These are phyloP conservation scores for Excoecaria cochinchinensis DNA, from an alignment of 345 rosid genomes.

Conservation along the genomic window DNA sequence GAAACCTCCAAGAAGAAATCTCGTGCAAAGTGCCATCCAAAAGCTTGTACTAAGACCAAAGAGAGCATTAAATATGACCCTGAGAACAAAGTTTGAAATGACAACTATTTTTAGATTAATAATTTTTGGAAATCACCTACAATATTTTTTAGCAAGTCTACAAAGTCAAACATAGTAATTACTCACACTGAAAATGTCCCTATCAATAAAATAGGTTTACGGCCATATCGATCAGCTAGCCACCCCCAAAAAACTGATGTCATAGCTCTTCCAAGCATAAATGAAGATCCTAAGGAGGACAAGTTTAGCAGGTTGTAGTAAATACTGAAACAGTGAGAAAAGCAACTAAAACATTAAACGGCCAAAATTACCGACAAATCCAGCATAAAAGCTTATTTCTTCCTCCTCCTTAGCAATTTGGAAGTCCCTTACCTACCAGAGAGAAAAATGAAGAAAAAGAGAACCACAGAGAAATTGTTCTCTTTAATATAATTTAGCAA, in stretches of 20 bases:
- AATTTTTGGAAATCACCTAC: neutral
- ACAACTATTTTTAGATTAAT: neutral
- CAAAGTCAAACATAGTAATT: neutral
- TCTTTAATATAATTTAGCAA: too few species aligned
- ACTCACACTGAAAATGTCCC: conserved; percentile 25
- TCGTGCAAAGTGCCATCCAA: conserved; percentile 22
- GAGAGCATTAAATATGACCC: conserved; percentile 21
- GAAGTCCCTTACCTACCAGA: conserved; percentile 22
- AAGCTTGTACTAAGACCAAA: conserved; percentile 29
- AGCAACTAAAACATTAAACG: neutral
- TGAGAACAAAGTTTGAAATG: neutral
- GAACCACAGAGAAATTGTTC: neutral
- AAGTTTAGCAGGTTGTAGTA: neutral
- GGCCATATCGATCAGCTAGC: conserved; percentile 30
- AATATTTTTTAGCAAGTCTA: neutral
- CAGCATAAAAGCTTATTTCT: conserved; percentile 30
- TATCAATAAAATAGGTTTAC: conserved; percentile 25
- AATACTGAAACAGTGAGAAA: neutral
- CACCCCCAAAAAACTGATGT: conserved; percentile 26
- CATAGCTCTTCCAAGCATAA: conserved; percentile 28
- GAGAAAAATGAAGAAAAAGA: neutral
- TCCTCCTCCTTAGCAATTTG: conserved; percentile 25
- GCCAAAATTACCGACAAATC: conserved; percentile 22
- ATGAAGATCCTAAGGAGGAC: conserved; percentile 22
- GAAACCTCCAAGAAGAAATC: conserved; percentile 26